Evolutionary conservation across 202 grass and related monocot genomes (phyloP).

Genomic region (Eragrostis tef): DNA sequence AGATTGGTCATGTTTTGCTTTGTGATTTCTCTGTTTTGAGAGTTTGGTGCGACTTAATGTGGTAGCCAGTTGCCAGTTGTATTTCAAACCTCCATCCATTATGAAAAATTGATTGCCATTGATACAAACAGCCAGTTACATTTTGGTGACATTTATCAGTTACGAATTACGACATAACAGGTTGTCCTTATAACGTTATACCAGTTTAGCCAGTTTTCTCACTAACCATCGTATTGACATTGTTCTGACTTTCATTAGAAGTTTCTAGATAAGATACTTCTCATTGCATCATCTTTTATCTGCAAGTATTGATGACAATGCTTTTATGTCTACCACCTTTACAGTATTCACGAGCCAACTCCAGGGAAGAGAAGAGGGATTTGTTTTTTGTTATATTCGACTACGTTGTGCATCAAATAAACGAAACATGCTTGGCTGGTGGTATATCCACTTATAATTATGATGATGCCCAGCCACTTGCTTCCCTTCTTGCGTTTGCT

Average conservation of each 20-base stretch:
- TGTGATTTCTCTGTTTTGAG: not conserved
- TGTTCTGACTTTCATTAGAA: slow-evolving; percentile 30
- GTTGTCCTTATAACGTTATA: not conserved
- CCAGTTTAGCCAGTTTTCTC: not conserved
- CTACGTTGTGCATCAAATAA: slow-evolving; percentile 91
- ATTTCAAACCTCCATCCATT: slow-evolving; percentile 26
- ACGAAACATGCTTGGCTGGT: slow-evolving; percentile 71
- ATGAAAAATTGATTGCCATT: not conserved
- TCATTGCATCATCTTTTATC: slow-evolving; percentile 26
- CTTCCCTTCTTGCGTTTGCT: slow-evolving; percentile 73
- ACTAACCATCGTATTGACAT: slow-evolving; percentile 9
- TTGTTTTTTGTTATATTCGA: slow-evolving; percentile 92
- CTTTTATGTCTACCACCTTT: slow-evolving; percentile 37
- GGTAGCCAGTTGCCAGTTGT: slow-evolving; percentile 1
- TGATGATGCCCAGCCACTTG: slow-evolving; percentile 84
- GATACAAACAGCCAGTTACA: not conserved
- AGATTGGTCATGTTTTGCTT: not conserved
- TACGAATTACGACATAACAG: not conserved
- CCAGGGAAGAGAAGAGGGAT: slow-evolving; percentile 85
- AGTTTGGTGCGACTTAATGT: not conserved
- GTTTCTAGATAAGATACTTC: slow-evolving; percentile 27
- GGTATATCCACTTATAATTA: slow-evolving; percentile 72
- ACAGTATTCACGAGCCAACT: slow-evolving; percentile 92
- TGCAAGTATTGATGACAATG: slow-evolving; percentile 18
- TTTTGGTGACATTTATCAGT: not conserved